These are phyloP conservation scores for Grosmannia serpens DNA, from an alignment of 2,329 filamentous ascomycete species.

Conservation along the genomic window DNA sequence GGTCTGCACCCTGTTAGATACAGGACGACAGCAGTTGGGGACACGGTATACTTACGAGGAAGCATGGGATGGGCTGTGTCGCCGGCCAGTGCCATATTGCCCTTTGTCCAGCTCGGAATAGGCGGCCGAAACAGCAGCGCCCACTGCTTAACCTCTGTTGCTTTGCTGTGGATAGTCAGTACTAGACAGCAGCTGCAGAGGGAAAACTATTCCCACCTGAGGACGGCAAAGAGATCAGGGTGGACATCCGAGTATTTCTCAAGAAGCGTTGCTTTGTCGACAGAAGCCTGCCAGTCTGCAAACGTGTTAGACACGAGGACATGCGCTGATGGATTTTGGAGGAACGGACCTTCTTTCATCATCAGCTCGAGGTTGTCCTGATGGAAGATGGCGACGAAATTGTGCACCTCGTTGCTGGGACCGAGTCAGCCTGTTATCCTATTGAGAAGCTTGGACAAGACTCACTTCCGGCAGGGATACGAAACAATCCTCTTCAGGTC, in stretches of 20 bases:
- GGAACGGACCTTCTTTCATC: slow-evolving; percentile 13
- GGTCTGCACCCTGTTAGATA: slow-evolving; percentile 17
- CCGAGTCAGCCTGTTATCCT: slow-evolving; percentile 1
- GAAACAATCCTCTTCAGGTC: slow-evolving; percentile 18
- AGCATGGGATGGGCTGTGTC: slow-evolving; percentile 29
- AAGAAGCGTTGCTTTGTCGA: slow-evolving; percentile 18
- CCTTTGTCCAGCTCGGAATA: slow-evolving; percentile 21
- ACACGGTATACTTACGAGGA: slow-evolving; percentile 17
- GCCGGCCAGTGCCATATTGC: slow-evolving; percentile 20
- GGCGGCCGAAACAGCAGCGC: slow-evolving; percentile 23
- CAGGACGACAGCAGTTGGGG: not conserved
- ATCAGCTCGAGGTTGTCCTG: slow-evolving; percentile 13
- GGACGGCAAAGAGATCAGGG: slow-evolving; percentile 14
- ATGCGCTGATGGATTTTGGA: not conserved
- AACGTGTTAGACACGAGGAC: not conserved
- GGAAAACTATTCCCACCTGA: not conserved
- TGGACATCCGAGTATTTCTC: slow-evolving; percentile 18
- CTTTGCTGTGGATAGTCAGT: slow-evolving; percentile 17
- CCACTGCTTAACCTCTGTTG: slow-evolving; percentile 23
- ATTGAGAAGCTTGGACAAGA: not conserved
- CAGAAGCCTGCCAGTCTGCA: slow-evolving; percentile 22
- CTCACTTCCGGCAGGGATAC: slow-evolving; percentile 23
- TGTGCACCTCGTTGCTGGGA: slow-evolving; percentile 17
- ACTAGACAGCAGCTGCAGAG: not conserved
- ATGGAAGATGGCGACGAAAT: slow-evolving; percentile 22